Evolutionary conservation across 176 grass and related monocot species (phyloP), one percentile per base, ranked within the genome.

Genomic region (Oryza glumipatula): DNA sequence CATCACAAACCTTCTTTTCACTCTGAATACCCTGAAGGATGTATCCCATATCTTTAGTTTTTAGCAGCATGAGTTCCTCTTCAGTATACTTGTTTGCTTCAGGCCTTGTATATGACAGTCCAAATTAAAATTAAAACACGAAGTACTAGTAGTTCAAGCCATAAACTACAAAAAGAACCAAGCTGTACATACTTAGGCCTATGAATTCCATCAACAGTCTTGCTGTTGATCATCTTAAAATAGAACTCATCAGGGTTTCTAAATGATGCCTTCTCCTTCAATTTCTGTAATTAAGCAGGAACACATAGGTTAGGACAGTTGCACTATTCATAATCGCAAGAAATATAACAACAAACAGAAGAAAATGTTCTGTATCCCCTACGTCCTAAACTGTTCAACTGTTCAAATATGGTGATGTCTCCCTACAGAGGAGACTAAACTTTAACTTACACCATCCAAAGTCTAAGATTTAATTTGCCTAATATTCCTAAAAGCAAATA

Each of bases 171-270:
- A 81, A 47, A 81, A 32, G 21, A 67, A 8, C 48, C 6, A 51
- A 9, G 41, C 30, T 61, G 33, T 56, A 76, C 71, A 44, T 92
- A 99, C 94, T 88, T 86, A 28, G 86, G 88, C 65, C 39, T 92
- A 84, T 99, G 96, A 82, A 99, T 76, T 83, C 96, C 94, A 78
- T 69, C 41, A 3, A 92, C 81, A 2, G 81, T 92, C 79, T 22
- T 90, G 36, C 81, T 96, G 43, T 99, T 91, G 78, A 96, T 76
- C 96, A 99, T 99, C 84, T 91, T 99, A 84, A 99, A 99, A 44
- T 94, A 91, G 72, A 99, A 96, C 79, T 99, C 96, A 96, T 96
- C 91, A 44, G 91, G 94, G 74, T 99, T 99, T 73, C 51, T 99
- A 69, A 81, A 76, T 19, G 88, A 23, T 41, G 94, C 94, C 83